Evolutionary conservation across 1,284 basidiomycete species (phyloP), one percentile per base, ranked within the genome.

Genomic region (Trichosporon sp.): DNA sequence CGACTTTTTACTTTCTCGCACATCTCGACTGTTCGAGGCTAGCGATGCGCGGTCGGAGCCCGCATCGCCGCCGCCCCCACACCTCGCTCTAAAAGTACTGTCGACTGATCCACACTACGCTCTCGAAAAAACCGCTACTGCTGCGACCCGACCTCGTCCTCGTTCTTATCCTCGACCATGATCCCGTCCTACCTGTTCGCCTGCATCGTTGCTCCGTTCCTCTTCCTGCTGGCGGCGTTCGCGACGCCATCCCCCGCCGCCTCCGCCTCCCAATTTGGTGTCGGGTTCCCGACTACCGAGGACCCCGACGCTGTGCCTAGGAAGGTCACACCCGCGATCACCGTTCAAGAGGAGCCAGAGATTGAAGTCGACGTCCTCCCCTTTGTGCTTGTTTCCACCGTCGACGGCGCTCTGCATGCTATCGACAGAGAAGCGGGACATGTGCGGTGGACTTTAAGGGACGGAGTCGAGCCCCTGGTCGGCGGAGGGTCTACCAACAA

Each of bases 341-440:
- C 56, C 3, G 25, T 52, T 1, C 58, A 64, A 46, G 44, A 40
- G 4, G 63, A 63, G 14, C 46, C 59, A 0, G 69, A 74, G 40
- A 67, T 75, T 36, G 77, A 79, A 27, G 72, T 79, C 58, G 79
- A 81, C 61, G 69, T 81, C 16, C 72, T 80, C 4, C 75, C 78
- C 9, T 77, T 76, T 61, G 78, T 79, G 11, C 69, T 81, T 32
- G 69, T 81, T 10, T 76, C 77, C 23, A 81, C 76, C 3, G 74
- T 81, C 23, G 79, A 81, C 64, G 79, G 79, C 23, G 75, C 74
- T 1, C 70, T 81, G 6, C 79, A 81, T 67, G 79, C 78, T 4
- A 69, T 81, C 16, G 79, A 80, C 57, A 64, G 78, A 27, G 74
- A 75, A 10, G 72, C 72, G 4, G 79, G 79, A 19, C 69, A 69